Conservation (phyloP, 1,139 yeast genomes). For the Arxiozyma telluris region DNA sequence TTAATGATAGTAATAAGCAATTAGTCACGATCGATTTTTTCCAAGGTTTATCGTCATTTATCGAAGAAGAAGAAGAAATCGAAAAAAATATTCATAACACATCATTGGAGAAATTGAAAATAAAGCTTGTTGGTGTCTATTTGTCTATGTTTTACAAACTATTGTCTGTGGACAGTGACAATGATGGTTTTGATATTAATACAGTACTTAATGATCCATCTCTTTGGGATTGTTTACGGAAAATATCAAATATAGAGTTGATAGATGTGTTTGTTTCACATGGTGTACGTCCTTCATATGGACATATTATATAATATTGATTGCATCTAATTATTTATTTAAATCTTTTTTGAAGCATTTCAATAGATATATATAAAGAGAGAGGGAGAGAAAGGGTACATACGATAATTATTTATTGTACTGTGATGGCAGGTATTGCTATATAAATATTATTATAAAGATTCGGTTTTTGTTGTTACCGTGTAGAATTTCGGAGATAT, state of each 20-base stretch:
- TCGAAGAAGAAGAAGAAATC: neutral
- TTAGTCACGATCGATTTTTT: neutral
- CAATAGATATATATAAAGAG: neutral
- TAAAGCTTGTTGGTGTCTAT: conserved; percentile 1
- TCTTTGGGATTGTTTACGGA: conserved; percentile 1
- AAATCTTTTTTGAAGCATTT: neutral
- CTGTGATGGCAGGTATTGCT: too few relatives aligned
- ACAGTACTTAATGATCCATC: neutral
- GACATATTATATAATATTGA: neutral
- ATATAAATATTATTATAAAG: too few relatives aligned
- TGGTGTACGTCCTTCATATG: conserved; percentile 1
- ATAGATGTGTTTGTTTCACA: conserved; percentile 3
- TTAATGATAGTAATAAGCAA: neutral
- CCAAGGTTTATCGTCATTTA: neutral
- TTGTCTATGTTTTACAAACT: neutral
- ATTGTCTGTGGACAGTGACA: neutral
- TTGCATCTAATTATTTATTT: neutral
- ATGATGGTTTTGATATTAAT: neutral
- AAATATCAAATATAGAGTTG: conserved; percentile 4
- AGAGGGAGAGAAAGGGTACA: neutral
- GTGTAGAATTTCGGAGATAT: too few relatives aligned
- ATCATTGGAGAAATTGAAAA: neutral
- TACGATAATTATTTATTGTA: too few relatives aligned
- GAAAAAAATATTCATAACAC: neutral
- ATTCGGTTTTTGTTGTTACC: too few relatives aligned